A percentile compares a stretch with the other conserved stretches of the same genome.
phyloP scores from a whole-genome alignment of 306 rosid genomes.

The Glycine soja region DNA sequence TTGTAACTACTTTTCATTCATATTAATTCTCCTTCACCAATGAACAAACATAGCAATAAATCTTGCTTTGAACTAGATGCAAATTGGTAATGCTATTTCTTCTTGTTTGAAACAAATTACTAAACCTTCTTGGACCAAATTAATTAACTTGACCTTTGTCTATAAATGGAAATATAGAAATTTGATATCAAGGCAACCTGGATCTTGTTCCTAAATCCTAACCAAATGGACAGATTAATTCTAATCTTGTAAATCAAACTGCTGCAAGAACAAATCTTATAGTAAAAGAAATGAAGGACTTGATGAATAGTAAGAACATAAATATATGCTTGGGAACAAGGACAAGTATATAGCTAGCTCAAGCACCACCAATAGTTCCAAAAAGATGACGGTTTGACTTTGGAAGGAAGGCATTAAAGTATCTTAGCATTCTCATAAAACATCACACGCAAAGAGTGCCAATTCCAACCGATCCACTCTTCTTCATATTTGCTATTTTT shows the following conservation, averaged over 20 bases:
- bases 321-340: conserved; percentile 20
- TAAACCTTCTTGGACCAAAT: background rate
- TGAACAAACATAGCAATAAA: background rate
- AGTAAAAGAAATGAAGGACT: background rate
- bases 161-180: background rate
- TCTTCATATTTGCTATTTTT: background rate
- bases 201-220: background rate
- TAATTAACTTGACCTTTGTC: background rate
- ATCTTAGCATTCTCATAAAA: background rate
- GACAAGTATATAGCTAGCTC: background rate
- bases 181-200: background rate
- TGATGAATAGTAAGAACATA: background rate
- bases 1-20: background rate
- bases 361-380: conserved; percentile 21
- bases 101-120: background rate
- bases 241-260: conserved; percentile 4
- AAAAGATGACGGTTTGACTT: background rate
- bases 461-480: conserved; percentile 3
- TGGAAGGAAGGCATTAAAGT: background rate
- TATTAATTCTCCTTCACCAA: background rate
- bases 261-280: background rate
- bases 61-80: background rate
- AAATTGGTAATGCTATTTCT: background rate
- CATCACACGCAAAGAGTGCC: background rate
- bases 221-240: background rate